phyloP scores from a whole-genome alignment of 2,329 filamentous ascomycete species.

The Penicillium sp. region DNA sequence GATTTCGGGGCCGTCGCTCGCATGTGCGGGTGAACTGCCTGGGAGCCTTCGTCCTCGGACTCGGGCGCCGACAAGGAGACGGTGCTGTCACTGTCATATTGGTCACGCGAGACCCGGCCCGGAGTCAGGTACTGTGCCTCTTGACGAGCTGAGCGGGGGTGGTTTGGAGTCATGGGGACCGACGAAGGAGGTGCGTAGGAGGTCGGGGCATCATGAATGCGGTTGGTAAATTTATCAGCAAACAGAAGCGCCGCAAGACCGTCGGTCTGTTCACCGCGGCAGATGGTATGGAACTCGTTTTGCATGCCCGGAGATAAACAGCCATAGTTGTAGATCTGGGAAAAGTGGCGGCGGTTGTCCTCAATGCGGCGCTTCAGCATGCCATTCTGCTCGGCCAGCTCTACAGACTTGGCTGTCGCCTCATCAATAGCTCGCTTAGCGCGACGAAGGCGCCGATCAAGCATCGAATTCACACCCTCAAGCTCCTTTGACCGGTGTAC shows the following conservation, averaged over 20 bases:
- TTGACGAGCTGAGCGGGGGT: slow-evolving; percentile 47
- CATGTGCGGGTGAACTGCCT: slow-evolving; percentile 9
- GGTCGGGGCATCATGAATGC: slow-evolving; percentile 21
- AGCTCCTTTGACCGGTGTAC: slow-evolving; percentile 59
- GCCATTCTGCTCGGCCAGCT: slow-evolving; percentile 67
- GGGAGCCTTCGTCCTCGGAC: slow-evolving; percentile 49
- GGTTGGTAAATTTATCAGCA: slow-evolving; percentile 36
- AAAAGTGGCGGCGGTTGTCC: slow-evolving; percentile 83
- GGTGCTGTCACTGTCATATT: slow-evolving; percentile 72
- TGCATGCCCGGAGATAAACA: slow-evolving; percentile 58
- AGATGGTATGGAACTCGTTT: slow-evolving; percentile 42
- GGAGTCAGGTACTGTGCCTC: slow-evolving; percentile 56
- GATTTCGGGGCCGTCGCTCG: slow-evolving; percentile 36
- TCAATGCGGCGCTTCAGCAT: slow-evolving; percentile 76
- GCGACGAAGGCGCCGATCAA: slow-evolving; percentile 61
- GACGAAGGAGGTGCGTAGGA: slow-evolving; percentile 51
- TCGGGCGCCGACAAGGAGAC: slow-evolving; percentile 62
- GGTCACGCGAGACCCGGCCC: slow-evolving; percentile 47
- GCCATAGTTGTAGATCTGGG: slow-evolving; percentile 68
- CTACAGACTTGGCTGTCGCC: slow-evolving; percentile 66
- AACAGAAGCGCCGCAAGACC: slow-evolving; percentile 36
- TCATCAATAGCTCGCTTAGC: slow-evolving; percentile 74
- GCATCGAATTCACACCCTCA: slow-evolving; percentile 58
- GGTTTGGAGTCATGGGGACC: slow-evolving; percentile 67
- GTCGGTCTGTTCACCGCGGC: slow-evolving; percentile 33